Evolutionary conservation across 495 filamentous ascomycete species (phyloP).

Genomic region (Darksidea phi): DNA sequence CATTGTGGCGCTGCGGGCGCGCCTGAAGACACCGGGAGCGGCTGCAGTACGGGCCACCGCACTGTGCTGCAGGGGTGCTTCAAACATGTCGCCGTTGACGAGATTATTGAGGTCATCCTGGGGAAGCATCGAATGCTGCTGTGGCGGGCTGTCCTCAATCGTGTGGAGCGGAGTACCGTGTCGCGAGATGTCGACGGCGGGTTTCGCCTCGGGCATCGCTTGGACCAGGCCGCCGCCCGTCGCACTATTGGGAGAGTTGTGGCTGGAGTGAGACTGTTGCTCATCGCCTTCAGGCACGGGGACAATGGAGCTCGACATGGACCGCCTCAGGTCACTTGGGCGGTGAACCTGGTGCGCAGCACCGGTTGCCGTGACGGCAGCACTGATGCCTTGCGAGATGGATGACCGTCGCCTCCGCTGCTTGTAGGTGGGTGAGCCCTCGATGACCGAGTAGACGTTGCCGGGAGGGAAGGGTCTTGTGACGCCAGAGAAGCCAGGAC

Average conservation of each 20-base stretch:
- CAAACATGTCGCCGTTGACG: constrained; percentile 61
- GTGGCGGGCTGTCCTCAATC: constrained; percentile 72
- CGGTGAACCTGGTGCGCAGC: constrained; percentile 61
- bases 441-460: constrained; percentile 91
- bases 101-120: constrained; percentile 67
- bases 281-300: constrained; percentile 79
- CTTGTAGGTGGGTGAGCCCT: constrained; percentile 98
- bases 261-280: constrained; percentile 43
- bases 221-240: constrained; percentile 55
- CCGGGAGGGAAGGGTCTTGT: constrained; percentile 68
- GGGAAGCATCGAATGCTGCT: constrained; percentile 61
- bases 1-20: constrained; percentile 91
- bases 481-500: constrained; percentile 66
- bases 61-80: constrained; percentile 60
- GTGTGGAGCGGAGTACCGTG: constrained; percentile 83
- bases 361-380: constrained; percentile 56
- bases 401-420: constrained; percentile 91
- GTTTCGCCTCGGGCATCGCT: constrained; percentile 55
- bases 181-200: constrained; percentile 78
- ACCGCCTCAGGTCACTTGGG: constrained; percentile 85
- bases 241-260: constrained; percentile 68
- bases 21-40: constrained; percentile 67
- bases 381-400: constrained; percentile 67
- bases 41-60: constrained; percentile 58
- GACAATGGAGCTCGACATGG: constrained; percentile 83